Base-by-base conservation (phyloP, 371 early-diverging fungal genomes). In the Zopfochytrium polystomum region DNA sequence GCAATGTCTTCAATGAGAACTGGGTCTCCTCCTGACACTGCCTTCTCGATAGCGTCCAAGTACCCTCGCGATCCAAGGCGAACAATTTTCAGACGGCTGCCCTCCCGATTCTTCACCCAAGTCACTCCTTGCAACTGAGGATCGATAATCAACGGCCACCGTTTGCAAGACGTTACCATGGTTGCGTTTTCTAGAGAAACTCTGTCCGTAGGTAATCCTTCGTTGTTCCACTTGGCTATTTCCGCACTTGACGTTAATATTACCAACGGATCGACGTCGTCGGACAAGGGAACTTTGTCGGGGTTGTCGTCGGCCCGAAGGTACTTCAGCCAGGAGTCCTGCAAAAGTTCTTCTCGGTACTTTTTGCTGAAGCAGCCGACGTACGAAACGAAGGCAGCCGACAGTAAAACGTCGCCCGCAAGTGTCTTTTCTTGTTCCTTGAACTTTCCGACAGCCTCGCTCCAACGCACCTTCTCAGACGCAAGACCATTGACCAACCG, bases 131-230 rank as follows among this genome's bases (percentile, higher is more conserved):
- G 84, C 33, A 84, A 59, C 63, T 84, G 84, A 9, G 84, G 84
- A 57, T 84, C 84, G 33, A 84, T 81, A 58, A 84, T 80, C 20
- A 84, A 67, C 9, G 83, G 83, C 84, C 84, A 84, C 38, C 84
- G 70, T 61, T 80, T 83, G 63, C 82, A 83, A 31, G 70, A 79
- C 9, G 75, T 78, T 9, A 81, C 75, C 81, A 82, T 82, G 22
- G 79, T 74, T 0, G 83, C 84, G 60, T 84, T 84, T 57, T 84
- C 84, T 5, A 84, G 65, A 1, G 84, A 84, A 4, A 83, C 80
- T 29, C 82, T 60, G 54, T 84, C 84, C 1, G 71, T 83, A 13
- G 84, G 84, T 22, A 84, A 70, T 4, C 82, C 83, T 58, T 84
- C 84, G 67, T 84, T 84, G 68, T 77, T 80, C 84, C 84, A 84